A percentile compares a stretch with the other conserved stretches of the same genome.
phyloP scores from a whole-genome alignment of 2,329 filamentous ascomycete species.

The Tetracladium maxilliforme region DNA sequence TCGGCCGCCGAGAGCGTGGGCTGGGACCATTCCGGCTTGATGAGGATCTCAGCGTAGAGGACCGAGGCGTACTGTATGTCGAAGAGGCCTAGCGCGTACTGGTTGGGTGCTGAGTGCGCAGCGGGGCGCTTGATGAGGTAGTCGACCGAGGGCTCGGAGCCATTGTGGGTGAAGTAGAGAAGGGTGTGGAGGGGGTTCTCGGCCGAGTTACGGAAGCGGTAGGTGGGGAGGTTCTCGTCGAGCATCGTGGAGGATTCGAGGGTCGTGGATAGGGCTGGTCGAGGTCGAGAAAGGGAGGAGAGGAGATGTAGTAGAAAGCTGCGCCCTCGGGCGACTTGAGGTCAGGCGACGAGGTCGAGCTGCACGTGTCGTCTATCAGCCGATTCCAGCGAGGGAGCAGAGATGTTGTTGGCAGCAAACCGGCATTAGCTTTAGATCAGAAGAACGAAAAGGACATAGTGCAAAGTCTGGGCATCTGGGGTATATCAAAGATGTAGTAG shows the following conservation, averaged over 20 bases:
- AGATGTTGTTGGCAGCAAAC: no score
- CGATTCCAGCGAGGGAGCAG: no score
- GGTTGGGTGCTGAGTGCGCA: conserved; percentile 56
- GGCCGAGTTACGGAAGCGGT: conserved; percentile 32
- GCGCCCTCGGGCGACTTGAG: no score
- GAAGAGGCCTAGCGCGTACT: conserved; percentile 74
- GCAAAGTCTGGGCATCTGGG: no score
- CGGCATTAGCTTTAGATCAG: no score
- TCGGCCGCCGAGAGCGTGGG: conserved; percentile 71
- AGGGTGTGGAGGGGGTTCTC: conserved; percentile 39
- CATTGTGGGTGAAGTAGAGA: conserved; percentile 50
- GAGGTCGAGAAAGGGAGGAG: background rate
- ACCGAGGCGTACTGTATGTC: conserved; percentile 71
- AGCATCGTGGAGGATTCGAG: conserved; percentile 42
- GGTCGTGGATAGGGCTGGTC: background rate
- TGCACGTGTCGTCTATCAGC: no score
- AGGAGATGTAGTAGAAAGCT: background rate
- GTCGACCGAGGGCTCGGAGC: conserved; percentile 63
- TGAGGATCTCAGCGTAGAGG: conserved; percentile 73
- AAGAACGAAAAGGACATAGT: no score
- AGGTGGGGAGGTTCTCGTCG: conserved; percentile 83
- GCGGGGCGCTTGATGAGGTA: conserved; percentile 72
- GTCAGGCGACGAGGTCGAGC: no score
- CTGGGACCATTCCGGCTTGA: conserved; percentile 75
- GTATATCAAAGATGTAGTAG: no score